Conservation (phyloP, 2,329 filamentous ascomycete genomes). For the Plectosphaerella sp. region DNA sequence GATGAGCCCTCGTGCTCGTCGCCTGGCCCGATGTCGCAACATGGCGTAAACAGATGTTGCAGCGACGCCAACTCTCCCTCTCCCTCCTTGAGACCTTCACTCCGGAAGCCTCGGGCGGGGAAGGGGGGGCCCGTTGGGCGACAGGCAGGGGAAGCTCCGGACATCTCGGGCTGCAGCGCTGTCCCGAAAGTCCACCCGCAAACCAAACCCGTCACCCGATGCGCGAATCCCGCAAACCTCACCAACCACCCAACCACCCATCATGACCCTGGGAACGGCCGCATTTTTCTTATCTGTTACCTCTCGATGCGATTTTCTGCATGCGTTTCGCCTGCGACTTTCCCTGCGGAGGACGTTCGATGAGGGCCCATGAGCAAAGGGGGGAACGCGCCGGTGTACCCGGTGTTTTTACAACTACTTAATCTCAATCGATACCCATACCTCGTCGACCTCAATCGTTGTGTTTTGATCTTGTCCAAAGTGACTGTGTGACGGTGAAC, state of each 20-base stretch:
- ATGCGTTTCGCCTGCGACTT: neutral
- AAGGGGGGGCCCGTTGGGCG: no score
- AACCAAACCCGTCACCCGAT: no score
- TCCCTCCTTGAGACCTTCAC: neutral
- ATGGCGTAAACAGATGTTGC: neutral
- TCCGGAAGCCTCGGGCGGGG: neutral
- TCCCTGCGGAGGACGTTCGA: neutral
- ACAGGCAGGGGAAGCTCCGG: no score
- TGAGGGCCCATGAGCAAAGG: neutral
- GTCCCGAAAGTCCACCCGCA: neutral
- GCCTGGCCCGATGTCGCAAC: neutral
- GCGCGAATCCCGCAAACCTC: neutral
- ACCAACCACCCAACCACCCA: neutral
- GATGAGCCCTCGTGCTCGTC: neutral
- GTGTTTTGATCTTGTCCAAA: neutral
- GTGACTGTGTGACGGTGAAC: neutral
- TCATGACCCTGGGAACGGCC: neutral
- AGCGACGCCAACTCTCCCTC: neutral
- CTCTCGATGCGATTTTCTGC: neutral
- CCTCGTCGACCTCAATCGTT: neutral
- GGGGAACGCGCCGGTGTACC: conserved; percentile 1
- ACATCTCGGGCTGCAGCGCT: neutral
- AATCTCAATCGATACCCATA: conserved; percentile 7
- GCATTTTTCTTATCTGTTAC: neutral
- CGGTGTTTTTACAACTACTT: conserved; percentile 1